Evolutionary conservation across 352 stramenopile species (phyloP), one percentile per base, ranked within the genome.

Genomic region (Pythium graminicola): DNA sequence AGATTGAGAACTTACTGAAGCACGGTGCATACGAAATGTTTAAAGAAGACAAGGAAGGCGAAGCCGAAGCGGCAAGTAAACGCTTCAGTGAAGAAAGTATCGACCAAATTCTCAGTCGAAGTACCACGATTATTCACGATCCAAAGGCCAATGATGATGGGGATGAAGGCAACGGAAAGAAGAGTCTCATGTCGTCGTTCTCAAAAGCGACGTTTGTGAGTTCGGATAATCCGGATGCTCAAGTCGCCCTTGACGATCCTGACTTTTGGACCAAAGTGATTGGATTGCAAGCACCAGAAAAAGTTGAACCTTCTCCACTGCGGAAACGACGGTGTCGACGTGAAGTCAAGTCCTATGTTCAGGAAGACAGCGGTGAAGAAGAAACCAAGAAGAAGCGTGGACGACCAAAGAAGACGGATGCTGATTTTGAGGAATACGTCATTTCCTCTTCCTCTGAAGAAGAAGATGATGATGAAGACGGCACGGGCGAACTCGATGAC

Each of bases 1-100:
- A 97, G 51, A 93, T 97, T 27, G 91, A 97, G 60, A 89, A 79
- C 49, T 59, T 97, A 40, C 74, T 97, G 4, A 97, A 97, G 63
- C 83, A 96, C 55, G 91, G 91, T 9, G 91, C 91, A 5, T 97
- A 97, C 59, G 87, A 97, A 52, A 95, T 97, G 61, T 96, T 97
- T 44, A 93, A 93, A 40, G 91, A 95, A 31, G 81, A 96, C 52
- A 83, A 94, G 22, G 83, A 97, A 26, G 84, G 81, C 22, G 81
- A 95, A 50, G 76, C 77, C 27, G 95, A 98, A 29, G 89, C 83
- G 17, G 93, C 93, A 4, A 95, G 84, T 45, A 98, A 98, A 70
- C 81, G 92, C 22, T 99, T 99, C 70, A 95, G 95, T 44, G 86
- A 97, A 56, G 96, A 98, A 67, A 97, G 98, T 53, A 99, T 99